These are phyloP conservation scores for Pyrus hybrid DNA, from an alignment of 331 rosid genomes.

Conservation along the genomic window DNA sequence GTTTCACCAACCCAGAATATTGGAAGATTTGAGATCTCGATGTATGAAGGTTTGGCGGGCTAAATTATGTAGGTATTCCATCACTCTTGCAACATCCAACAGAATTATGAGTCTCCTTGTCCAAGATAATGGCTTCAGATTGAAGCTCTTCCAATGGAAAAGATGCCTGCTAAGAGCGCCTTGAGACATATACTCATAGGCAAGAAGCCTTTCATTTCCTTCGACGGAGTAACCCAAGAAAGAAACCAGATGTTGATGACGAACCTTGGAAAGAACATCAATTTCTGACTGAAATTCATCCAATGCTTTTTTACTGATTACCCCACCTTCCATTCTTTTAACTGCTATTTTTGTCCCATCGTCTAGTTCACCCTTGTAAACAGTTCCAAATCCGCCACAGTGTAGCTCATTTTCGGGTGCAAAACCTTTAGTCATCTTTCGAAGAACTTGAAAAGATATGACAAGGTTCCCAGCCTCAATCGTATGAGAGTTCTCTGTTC, in stretches of 20 bases:
- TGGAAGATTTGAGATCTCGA: conserved; percentile 76
- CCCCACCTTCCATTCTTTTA: too few species aligned
- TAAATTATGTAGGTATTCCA: conserved; percentile 67
- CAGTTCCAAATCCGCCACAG: conserved; percentile 82
- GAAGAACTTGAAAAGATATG: conserved; percentile 58
- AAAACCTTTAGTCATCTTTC: conserved; percentile 52
- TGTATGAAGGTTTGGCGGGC: conserved; percentile 72
- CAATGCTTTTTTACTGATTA: too few species aligned
- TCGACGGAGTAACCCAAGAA: conserved; percentile 62
- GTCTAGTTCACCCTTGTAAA: too few species aligned
- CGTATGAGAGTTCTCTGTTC: conserved; percentile 34
- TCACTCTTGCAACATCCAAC: conserved; percentile 76
- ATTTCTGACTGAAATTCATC: too few species aligned
- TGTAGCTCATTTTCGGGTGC: conserved; percentile 63
- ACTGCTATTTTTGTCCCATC: too few species aligned
- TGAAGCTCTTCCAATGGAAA: too few species aligned
- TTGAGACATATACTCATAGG: too few species aligned
- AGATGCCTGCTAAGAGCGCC: too few species aligned
- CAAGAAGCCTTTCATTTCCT: too few species aligned
- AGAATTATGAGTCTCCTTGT: conserved; percentile 58
- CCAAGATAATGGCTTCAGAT: too few species aligned
- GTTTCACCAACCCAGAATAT: conserved; percentile 80
- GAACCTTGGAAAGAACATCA: conserved; percentile 71
- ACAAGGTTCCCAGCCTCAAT: conserved; percentile 48
- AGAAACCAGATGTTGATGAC: conserved; percentile 74